These are phyloP conservation scores for Diutina ranongensis DNA, from an alignment of 1,139 yeast genomes.

Conservation along the genomic window DNA sequence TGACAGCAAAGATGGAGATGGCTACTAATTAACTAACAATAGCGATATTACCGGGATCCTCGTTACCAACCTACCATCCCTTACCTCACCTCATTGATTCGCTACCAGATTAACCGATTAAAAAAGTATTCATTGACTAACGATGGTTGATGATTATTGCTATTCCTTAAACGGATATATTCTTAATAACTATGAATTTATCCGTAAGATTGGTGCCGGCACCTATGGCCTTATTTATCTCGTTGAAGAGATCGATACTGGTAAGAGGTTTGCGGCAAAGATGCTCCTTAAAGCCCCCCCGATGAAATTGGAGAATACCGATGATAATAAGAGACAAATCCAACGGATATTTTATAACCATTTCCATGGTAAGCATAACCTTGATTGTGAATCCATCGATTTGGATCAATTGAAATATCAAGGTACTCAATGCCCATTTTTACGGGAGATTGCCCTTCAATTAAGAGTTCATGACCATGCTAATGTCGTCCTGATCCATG, in stretches of 20 bases:
- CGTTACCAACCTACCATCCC: too few species aligned
- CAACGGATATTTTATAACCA: conserved; percentile 8
- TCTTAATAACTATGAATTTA: conserved; percentile 25
- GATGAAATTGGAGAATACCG: conserved; percentile 14
- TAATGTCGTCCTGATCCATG: conserved; percentile 62
- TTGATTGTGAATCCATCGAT: conserved; percentile 21
- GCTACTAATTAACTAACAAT: too few species aligned
- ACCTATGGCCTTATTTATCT: conserved; percentile 79
- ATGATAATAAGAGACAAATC: conserved; percentile 21
- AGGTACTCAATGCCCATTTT: conserved; percentile 34
- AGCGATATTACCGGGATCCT: too few species aligned
- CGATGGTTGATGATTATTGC: not conserved
- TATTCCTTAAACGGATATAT: not conserved
- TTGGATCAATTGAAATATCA: conserved; percentile 30
- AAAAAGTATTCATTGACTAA: too few species aligned
- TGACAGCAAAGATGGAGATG: too few species aligned
- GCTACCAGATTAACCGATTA: too few species aligned
- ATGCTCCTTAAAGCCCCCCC: conserved; percentile 44
- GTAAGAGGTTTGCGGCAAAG: conserved; percentile 57
- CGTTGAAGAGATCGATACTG: conserved; percentile 44
- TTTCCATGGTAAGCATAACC: not conserved
- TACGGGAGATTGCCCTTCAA: conserved; percentile 66
- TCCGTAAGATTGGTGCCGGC: conserved; percentile 70
- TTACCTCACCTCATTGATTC: too few species aligned
- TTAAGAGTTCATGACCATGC: conserved; percentile 68